phyloP scores from a whole-genome alignment of 2,329 filamentous ascomycete genomes.

The Scolecobasidium constrictum region DNA sequence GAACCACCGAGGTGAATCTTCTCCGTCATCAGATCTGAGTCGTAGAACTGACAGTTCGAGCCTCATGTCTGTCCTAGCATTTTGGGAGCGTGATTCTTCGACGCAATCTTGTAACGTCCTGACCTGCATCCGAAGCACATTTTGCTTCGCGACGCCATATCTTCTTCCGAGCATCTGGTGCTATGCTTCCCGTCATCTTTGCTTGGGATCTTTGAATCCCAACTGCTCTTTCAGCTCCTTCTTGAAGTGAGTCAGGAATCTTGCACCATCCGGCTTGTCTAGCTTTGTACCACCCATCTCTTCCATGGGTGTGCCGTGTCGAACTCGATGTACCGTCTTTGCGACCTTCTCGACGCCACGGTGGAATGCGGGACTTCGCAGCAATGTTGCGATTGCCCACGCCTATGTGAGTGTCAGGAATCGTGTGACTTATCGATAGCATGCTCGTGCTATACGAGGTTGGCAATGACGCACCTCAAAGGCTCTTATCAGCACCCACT shows the following conservation, averaged over 20 bases:
- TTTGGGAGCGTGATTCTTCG: too few relatives aligned
- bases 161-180: too few relatives aligned
- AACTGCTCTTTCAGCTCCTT: slow-evolving; percentile 41
- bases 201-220: not conserved
- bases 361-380: slow-evolving; percentile 45
- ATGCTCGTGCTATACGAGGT: not conserved
- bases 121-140: too few relatives aligned
- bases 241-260: slow-evolving; percentile 39
- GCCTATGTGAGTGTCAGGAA: slow-evolving; percentile 22
- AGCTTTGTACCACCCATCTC: slow-evolving; percentile 39
- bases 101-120: too few relatives aligned
- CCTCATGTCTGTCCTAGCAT: too few relatives aligned
- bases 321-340: slow-evolving; percentile 31
- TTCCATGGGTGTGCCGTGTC: slow-evolving; percentile 36
- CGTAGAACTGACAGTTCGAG: too few relatives aligned
- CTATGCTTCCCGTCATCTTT: slow-evolving; percentile 2
- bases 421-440: slow-evolving; percentile 8
- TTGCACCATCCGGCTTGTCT: slow-evolving; percentile 23
- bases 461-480: slow-evolving; percentile 6
- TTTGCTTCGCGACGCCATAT: too few relatives aligned
- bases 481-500: slow-evolving; percentile 4
- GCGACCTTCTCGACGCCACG: slow-evolving; percentile 40
- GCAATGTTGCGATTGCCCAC: slow-evolving; percentile 20
- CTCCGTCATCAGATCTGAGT: too few relatives aligned
- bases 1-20: too few relatives aligned